Evolutionary conservation across 2,329 filamentous ascomycete genomes (phyloP).

Genomic region (Paecilomyces fulvus): DNA sequence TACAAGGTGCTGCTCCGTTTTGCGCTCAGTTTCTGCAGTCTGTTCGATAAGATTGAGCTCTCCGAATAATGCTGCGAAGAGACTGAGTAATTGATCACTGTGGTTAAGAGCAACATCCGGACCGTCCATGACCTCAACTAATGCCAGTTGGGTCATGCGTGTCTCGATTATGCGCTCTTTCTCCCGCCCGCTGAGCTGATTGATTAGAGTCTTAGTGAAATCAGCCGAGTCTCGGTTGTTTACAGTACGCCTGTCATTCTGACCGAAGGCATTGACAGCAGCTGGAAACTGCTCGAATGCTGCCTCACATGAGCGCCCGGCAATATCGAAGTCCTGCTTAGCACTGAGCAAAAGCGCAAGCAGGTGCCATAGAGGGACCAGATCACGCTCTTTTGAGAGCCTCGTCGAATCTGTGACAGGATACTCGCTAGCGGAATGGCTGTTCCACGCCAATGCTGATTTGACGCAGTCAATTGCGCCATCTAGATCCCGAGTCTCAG

Average conservation of each 20-base stretch:
- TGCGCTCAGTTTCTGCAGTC: constrained; percentile 22
- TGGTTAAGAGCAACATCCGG: constrained; percentile 80
- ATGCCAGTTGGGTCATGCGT: constrained; percentile 85
- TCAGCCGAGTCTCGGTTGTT: constrained; percentile 13
- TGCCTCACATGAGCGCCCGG: constrained; percentile 75
- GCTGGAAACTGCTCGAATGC: constrained; percentile 85
- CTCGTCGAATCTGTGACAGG: constrained; percentile 27
- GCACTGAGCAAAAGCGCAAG: constrained; percentile 78
- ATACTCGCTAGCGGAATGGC: constrained; percentile 8
- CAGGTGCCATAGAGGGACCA: constrained; percentile 87
- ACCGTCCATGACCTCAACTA: constrained; percentile 76
- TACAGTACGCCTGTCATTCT: constrained; percentile 38
- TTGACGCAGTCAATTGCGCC: constrained; percentile 77
- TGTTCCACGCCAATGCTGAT: constrained; percentile 57
- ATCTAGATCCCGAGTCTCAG: constrained; percentile 73
- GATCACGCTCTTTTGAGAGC: constrained; percentile 34
- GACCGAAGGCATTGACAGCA: constrained; percentile 60
- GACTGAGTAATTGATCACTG: constrained; percentile 70
- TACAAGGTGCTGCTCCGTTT: constrained; percentile 37
- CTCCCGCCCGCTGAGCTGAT: constrained; percentile 74
- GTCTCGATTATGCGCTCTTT: constrained; percentile 85
- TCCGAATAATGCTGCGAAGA: constrained; percentile 77
- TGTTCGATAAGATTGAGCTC: constrained; percentile 40
- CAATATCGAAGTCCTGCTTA: constrained; percentile 73
- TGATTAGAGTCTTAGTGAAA: constrained; percentile 49